Percentiles rank a stretch among this genome's conserved stretches.
Evolutionary conservation across 176 grass and related monocot species (phyloP).

Genomic region (Rhynchospora tenuis): DNA sequence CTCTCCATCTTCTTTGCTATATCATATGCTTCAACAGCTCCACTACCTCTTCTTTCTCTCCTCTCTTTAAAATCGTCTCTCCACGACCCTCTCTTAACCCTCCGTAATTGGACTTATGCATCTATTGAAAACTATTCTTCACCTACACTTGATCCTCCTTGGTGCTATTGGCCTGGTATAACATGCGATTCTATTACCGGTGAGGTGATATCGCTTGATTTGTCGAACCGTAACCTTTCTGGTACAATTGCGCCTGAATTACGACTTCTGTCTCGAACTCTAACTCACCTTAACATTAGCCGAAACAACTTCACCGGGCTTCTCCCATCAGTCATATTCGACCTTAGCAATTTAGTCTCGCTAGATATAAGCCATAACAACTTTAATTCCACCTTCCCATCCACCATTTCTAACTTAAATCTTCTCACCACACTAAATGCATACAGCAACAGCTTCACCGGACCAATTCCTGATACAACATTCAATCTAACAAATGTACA

Average conservation of each 20-base stretch:
- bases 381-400: constrained; percentile 69
- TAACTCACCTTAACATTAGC: constrained; percentile 60
- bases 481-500: constrained; percentile 32
- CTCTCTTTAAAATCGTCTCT: constrained; percentile 63
- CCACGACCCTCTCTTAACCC: constrained; percentile 40
- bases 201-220: constrained; percentile 44
- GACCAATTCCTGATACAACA: constrained; percentile 39
- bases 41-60: constrained; percentile 52
- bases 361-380: constrained; percentile 83
- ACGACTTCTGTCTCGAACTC: constrained; percentile 39
- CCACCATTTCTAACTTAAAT: constrained; percentile 29
- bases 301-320: constrained; percentile 56
- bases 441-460: constrained; percentile 79
- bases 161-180: constrained; percentile 79
- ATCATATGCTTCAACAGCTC: constrained; percentile 38
- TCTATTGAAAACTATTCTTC: constrained; percentile 23
- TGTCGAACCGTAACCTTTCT: constrained; percentile 72
- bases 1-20: constrained; percentile 38
- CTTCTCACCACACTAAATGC: constrained; percentile 41
- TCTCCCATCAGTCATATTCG: constrained; percentile 38
- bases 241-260: constrained; percentile 49
- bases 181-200: constrained; percentile 43
- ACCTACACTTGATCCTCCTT: constrained; percentile 32
- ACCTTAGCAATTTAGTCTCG: constrained; percentile 33
- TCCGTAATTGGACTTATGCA: constrained; percentile 58